Conservation (phyloP, 305 asterid genomes). For the Lippia alba region DNA sequence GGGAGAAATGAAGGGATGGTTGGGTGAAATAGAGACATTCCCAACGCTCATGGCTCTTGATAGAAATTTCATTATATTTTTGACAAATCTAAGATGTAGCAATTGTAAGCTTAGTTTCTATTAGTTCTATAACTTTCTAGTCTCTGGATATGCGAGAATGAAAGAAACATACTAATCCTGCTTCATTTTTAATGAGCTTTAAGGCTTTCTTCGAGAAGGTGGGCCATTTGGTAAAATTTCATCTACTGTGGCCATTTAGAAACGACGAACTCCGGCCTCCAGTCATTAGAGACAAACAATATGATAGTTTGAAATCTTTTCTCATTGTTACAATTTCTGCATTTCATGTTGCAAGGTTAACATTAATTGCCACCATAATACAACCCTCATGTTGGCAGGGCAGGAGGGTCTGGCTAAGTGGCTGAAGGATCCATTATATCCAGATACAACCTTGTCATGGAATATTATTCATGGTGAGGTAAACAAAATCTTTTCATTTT, state of each 20-base stretch:
- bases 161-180: neutral
- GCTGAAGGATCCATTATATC: slow-evolving; percentile 78
- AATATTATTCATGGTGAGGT: slow-evolving; percentile 69
- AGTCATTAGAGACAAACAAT: too few species aligned
- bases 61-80: neutral
- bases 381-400: slow-evolving; percentile 51
- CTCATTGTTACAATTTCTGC: neutral
- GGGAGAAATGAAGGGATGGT: slow-evolving; percentile 5
- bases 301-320: neutral
- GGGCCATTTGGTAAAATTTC: slow-evolving; percentile 8
- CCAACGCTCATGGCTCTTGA: slow-evolving; percentile 7
- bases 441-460: slow-evolving; percentile 66
- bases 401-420: slow-evolving; percentile 59
- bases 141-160: neutral
- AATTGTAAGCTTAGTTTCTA: slow-evolving; percentile 14
- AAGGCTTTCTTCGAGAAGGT: neutral
- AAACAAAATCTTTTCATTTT: slow-evolving; percentile 14
- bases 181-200: neutral
- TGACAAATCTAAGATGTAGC: slow-evolving; percentile 2
- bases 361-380: slow-evolving; percentile 10
- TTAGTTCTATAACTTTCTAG: neutral
- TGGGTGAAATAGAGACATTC: slow-evolving; percentile 13
- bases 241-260: neutral
- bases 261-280: too few species aligned
- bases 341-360: slow-evolving; percentile 28